Evolutionary conservation across 2,329 filamentous ascomycete species (phyloP), one percentile per base, ranked within the genome.

Genomic region (Colletotrichum higginsianum): DNA sequence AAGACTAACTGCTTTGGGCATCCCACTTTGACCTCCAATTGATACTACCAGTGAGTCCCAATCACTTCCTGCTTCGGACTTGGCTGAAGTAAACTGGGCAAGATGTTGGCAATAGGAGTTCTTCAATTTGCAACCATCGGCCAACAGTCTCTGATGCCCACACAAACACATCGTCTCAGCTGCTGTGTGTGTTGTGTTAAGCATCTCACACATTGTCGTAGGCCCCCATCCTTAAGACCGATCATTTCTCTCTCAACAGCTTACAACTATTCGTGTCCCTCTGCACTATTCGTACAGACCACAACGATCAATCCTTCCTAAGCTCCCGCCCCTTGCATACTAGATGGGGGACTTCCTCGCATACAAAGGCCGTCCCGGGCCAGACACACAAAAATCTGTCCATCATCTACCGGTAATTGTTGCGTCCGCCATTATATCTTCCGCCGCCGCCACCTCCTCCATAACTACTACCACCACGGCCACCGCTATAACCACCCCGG

Each of bases 371-470:
- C 15, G 9, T 50, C n/a, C 26, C 13, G 15, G 15, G 21, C 23
- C n/a, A 40, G n/a, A 23, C 47, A 13, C 42, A 4, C 55, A 26
- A 21, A n/a, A 30, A 4, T 15, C 16, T 30, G 35, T 38, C 35
- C 35, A 23, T 38, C 30, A 21, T 52, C 15, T 61, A 71, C 23
- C 64, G 47, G 52, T 71, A 63, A 30, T 60, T 63, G 47, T 63
- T 68, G 40, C 65, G 64, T n/a, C 68, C 58, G 4, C 68, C 47
- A 16, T 65, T 46, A n/a, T 63, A 63, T 23, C 65, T 53, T 18
- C 65, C 57, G 6, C 63, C 40, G 4, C 66, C 46, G 18, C 60
- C 62, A 30, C 64, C 58, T 11, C 53, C 60, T 2, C 67, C 38
- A 9, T 58, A 52, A 6, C 46, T 26, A 6, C 46, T 26, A 11